Conservation (phyloP, 306 rosid genomes). For the Hylodesmum podocarpum region DNA sequence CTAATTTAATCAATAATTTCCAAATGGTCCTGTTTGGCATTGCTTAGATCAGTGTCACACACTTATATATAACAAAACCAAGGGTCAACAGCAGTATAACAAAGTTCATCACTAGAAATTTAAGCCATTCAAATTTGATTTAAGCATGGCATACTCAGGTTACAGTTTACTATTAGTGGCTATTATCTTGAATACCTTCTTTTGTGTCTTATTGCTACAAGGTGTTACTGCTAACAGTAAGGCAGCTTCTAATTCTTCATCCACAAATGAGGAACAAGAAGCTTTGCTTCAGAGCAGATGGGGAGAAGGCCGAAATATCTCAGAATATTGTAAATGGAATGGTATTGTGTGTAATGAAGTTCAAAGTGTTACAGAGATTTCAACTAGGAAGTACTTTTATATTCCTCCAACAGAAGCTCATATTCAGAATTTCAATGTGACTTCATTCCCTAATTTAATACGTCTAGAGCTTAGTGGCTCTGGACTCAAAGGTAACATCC, state of each 20-base stretch:
- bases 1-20: neutral
- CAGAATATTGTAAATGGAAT: neutral
- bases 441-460: constrained; percentile 12
- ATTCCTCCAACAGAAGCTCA: neutral
- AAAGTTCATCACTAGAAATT: neutral
- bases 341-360: constrained; percentile 1
- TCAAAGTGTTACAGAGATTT: neutral
- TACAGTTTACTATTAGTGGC: neutral
- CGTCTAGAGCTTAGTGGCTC: neutral
- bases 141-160: neutral
- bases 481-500: constrained; percentile 4
- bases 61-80: neutral
- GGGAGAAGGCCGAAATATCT: neutral
- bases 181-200: neutral
- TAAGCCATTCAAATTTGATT: neutral
- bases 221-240: neutral
- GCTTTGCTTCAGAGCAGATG: neutral
- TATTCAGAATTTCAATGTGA: neutral
- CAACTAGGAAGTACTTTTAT: neutral
- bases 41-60: neutral
- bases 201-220: neutral
- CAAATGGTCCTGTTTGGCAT: neutral
- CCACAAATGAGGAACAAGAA: neutral
- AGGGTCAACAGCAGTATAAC: neutral
- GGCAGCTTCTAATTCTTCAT: neutral